Conservation (phyloP, 345 rosid genomes). For the Carallia brachiata region DNA sequence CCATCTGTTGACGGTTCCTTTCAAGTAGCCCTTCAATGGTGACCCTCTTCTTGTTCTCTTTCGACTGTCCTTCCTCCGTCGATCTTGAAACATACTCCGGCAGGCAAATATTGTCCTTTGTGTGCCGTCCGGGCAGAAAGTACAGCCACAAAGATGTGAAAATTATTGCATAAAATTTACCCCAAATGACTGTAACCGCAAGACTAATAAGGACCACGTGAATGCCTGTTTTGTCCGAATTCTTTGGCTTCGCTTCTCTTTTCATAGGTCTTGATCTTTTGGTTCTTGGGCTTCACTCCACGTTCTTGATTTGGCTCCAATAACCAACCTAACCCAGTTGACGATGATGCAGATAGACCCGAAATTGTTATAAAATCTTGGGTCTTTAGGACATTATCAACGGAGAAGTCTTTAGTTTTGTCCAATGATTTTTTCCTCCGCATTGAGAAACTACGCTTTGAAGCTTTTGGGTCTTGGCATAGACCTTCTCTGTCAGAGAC, state of each 20-base stretch:
- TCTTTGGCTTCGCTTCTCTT: constrained; percentile 11
- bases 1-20: constrained; percentile 23
- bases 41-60: constrained; percentile 24
- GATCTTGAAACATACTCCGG: constrained; percentile 3
- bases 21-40: constrained; percentile 32
- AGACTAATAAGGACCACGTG: constrained; percentile 26
- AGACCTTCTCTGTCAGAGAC: constrained; percentile 20
- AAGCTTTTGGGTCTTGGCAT: constrained; percentile 12
- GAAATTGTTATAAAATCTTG: background rate
- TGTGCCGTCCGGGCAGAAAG: constrained; percentile 16
- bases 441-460: constrained; percentile 6
- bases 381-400: background rate
- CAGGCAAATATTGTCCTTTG: background rate
- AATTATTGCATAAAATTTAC: constrained; percentile 39
- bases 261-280: background rate
- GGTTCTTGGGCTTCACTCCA: background rate
- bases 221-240: background rate
- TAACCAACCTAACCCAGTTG: constrained; percentile 6
- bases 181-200: constrained; percentile 35
- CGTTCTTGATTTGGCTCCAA: constrained; percentile 4
- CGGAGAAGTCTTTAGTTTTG: background rate
- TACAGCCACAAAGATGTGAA: constrained; percentile 36
- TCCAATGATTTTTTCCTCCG: constrained; percentile 8
- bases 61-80: background rate
- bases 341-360: background rate